Evolutionary conservation across 192 early-diverging fungal species (phyloP).

Genomic region (Coemansia nantahalensis): DNA sequence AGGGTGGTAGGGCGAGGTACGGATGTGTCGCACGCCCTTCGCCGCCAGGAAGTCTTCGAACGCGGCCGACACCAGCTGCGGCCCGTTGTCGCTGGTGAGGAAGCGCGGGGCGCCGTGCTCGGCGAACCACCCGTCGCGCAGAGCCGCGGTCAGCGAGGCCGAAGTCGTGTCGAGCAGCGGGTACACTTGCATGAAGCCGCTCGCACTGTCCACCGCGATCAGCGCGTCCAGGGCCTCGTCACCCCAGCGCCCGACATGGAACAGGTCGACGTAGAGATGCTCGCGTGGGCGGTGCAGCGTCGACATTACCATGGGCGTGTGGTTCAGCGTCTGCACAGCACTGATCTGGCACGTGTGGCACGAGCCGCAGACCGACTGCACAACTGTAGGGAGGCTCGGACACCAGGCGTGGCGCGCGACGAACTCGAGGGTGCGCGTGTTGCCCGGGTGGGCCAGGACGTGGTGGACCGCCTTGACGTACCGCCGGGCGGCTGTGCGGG

Average conservation of each 20-base stretch:
- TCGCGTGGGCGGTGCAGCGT: no score
- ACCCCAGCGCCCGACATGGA: no score
- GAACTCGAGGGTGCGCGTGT: neutral
- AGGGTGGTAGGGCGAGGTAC: constrained; percentile 11
- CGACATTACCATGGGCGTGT: constrained; percentile 4
- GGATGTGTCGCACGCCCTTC: neutral
- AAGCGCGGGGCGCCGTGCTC: neutral
- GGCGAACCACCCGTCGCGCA: constrained; percentile 6
- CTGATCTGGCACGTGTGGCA: constrained; percentile 24
- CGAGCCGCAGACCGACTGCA: neutral
- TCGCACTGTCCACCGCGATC: constrained; percentile 9
- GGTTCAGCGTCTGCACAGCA: constrained; percentile 4
- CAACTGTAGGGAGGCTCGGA: neutral
- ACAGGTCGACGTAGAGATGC: no score
- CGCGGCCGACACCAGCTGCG: constrained; percentile 1
- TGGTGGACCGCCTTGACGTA: neutral
- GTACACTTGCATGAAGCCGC: constrained; percentile 11
- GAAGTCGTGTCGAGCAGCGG: constrained; percentile 6
- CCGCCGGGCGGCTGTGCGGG: neutral
- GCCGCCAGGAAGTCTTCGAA: constrained; percentile 3
- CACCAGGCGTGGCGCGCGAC: neutral
- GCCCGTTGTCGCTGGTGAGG: constrained; percentile 28
- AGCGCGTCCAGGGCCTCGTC: neutral
- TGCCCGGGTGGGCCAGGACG: constrained; percentile 8
- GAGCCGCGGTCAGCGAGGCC: neutral